Evolutionary conservation across 345 rosid species (phyloP), one percentile per base, ranked within the genome.

Genomic region (Arabis alpina): DNA sequence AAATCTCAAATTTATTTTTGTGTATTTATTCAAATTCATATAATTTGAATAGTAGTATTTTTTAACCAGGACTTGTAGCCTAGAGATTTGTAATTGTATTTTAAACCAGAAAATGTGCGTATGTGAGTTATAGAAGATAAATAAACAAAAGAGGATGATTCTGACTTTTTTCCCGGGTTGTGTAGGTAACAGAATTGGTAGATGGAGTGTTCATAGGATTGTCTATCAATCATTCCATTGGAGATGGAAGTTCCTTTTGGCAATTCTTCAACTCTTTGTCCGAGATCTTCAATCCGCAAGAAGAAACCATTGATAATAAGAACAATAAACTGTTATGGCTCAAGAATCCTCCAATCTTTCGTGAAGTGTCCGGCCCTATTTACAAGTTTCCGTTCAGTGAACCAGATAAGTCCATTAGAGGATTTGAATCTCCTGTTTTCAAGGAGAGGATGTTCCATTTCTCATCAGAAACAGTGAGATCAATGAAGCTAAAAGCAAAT

Each of bases 181-280:
- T 28, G 32, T 28, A 28, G 71, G 88, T 78, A 10, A 91, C 91
- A 0, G 83, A 87, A 28, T 60, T 84, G n/a, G 63, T 73, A 2
- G 89, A 91, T 54, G 91, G 89, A 0, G 64, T 88, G 42, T 90
- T 90, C 73, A 55, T 90, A 3, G 89, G 89, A 25, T 74, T 81
- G 61, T 90, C 93, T 4, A 49, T 84, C 60, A 87, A 83, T 61
- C 92, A 88, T 30, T 43, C 40, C 23, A 11, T 91, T 5, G 91
- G 80, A 1, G 91, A 91, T 70, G 91, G 95, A 14, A 28, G 75
- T 13, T 85, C 89, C 12, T 87, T 64, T 42, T 87, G 89, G 97
- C 77, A 85, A 60, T 87, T 91, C 70, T 77, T 91, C 63, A 87
- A 78, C 45, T 69, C 84, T 0, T 88, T 75, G 72, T 88, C 92